These are phyloP conservation scores for Agaricus subrufescens DNA, from an alignment of 768 basidiomycete genomes.

Conservation along the genomic window DNA sequence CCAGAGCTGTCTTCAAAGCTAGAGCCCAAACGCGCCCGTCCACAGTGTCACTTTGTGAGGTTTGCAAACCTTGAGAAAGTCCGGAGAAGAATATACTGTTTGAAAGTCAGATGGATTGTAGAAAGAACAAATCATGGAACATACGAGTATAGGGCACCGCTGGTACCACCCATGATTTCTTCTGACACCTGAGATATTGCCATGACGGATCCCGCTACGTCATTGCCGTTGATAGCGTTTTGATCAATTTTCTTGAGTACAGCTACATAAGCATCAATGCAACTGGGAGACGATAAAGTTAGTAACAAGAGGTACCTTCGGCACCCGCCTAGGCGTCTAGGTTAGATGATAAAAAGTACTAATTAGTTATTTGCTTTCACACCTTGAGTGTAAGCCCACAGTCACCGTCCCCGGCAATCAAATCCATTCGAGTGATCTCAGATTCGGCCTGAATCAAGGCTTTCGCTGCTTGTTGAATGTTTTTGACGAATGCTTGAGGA, in stretches of 20 bases:
- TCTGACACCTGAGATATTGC: slow-evolving; percentile 72
- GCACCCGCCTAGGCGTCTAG: slow-evolving; percentile 52
- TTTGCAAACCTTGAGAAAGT: slow-evolving; percentile 68
- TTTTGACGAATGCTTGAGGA: slow-evolving; percentile 43
- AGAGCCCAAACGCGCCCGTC: slow-evolving; percentile 54
- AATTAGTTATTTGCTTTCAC: neutral
- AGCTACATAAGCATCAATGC: slow-evolving; percentile 28
- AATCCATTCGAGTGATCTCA: slow-evolving; percentile 89
- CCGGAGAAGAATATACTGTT: slow-evolving; percentile 87
- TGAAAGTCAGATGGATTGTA: neutral
- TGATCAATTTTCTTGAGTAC: slow-evolving; percentile 54
- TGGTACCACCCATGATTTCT: slow-evolving; percentile 88
- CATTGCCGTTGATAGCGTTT: slow-evolving; percentile 53
- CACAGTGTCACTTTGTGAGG: slow-evolving; percentile 27
- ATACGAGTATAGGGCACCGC: slow-evolving; percentile 87
- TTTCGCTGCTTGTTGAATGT: slow-evolving; percentile 55
- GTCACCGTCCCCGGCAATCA: slow-evolving; percentile 86
- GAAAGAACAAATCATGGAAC: slow-evolving; percentile 21
- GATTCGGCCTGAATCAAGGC: slow-evolving; percentile 75
- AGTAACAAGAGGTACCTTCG: slow-evolving; percentile 36
- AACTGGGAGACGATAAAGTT: neutral
- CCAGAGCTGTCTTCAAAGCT: slow-evolving; percentile 54
- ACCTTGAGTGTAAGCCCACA: slow-evolving; percentile 52
- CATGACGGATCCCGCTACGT: slow-evolving; percentile 63
- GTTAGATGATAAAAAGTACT: neutral